Evolutionary conservation across 495 filamentous ascomycete species (phyloP).

Genomic region (Aspergillus panamensis): DNA sequence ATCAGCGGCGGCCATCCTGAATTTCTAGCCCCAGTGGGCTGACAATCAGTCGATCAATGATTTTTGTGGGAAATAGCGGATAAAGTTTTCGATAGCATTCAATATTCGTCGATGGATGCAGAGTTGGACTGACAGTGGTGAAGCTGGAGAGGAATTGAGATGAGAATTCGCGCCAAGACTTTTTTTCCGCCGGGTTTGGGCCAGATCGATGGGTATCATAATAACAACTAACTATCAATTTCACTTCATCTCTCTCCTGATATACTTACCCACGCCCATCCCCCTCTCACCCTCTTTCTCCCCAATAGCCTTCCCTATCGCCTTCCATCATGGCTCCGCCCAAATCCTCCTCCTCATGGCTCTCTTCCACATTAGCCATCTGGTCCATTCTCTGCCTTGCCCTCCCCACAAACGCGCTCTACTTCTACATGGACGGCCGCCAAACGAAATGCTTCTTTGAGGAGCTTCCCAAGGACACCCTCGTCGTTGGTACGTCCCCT

Average conservation of each 20-base stretch:
- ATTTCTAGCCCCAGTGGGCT: not conserved
- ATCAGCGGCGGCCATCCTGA: slow-evolving; percentile 65
- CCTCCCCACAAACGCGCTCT: slow-evolving; percentile 70
- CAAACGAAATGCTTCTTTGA: slow-evolving; percentile 84
- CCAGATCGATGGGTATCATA: slow-evolving; percentile 17
- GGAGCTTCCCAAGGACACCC: slow-evolving; percentile 94
- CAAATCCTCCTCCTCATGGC: slow-evolving; percentile 40
- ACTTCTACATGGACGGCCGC: slow-evolving; percentile 91
- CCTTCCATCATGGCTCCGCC: slow-evolving; percentile 33
- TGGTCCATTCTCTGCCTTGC: slow-evolving; percentile 45
- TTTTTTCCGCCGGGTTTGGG: slow-evolving; percentile 11
- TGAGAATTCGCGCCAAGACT: slow-evolving; percentile 29
- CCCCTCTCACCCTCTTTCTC: slow-evolving; percentile 2
- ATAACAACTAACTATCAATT: slow-evolving; percentile 5
- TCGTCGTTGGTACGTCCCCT: slow-evolving; percentile 72
- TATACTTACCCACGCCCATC: not conserved
- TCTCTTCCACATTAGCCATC: slow-evolving; percentile 33
- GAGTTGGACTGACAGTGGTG: too few species aligned
- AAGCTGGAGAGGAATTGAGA: not conserved
- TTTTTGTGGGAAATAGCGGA: too few species aligned
- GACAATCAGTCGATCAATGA: too few species aligned
- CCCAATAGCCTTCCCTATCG: not conserved
- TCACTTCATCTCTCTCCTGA: not conserved
- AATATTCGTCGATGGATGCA: not conserved
- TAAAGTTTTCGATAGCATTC: too few species aligned